phyloP scores from a whole-genome alignment of 164 flowering plant species.

The Vitis cinerea region DNA sequence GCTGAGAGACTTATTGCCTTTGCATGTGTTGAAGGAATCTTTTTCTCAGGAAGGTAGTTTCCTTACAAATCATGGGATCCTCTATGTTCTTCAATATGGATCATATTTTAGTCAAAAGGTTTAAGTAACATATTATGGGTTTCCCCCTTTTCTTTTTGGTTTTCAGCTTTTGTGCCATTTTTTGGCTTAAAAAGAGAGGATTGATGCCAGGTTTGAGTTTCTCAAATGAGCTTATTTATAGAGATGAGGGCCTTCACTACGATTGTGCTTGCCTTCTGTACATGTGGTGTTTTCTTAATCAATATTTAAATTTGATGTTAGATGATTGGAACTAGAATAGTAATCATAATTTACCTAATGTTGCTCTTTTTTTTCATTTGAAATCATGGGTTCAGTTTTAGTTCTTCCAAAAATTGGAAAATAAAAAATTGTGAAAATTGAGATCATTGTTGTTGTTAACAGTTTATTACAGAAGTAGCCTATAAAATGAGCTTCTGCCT shows the following conservation, averaged over 20 bases:
- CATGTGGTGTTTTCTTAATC: constrained; percentile 32
- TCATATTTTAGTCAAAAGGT: neutral
- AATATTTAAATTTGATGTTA: neutral
- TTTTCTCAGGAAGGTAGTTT: constrained; percentile 83
- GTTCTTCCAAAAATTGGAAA: neutral
- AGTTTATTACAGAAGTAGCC: constrained; percentile 56
- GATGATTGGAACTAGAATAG: neutral
- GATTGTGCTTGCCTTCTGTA: constrained; percentile 84
- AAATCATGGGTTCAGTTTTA: neutral
- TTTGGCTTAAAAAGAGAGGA: constrained; percentile 93
- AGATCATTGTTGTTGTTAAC: constrained; percentile 10
- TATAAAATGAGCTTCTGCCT: too few relatives aligned
- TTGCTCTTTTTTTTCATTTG: neutral
- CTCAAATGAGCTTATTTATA: constrained; percentile 84
- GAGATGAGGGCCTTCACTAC: constrained; percentile 88
- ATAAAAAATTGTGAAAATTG: neutral
- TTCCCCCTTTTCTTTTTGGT: neutral
- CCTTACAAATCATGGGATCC: neutral
- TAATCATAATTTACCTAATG: neutral
- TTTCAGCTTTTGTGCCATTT: constrained; percentile 81
- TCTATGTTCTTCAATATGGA: neutral
- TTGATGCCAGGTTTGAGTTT: constrained; percentile 85
- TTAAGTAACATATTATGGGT: neutral
- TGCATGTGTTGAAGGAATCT: constrained; percentile 85
- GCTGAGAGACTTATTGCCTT: constrained; percentile 79